Conservation (phyloP, 2,329 filamentous ascomycete species). For the Phaeosphaeria sp. region DNA sequence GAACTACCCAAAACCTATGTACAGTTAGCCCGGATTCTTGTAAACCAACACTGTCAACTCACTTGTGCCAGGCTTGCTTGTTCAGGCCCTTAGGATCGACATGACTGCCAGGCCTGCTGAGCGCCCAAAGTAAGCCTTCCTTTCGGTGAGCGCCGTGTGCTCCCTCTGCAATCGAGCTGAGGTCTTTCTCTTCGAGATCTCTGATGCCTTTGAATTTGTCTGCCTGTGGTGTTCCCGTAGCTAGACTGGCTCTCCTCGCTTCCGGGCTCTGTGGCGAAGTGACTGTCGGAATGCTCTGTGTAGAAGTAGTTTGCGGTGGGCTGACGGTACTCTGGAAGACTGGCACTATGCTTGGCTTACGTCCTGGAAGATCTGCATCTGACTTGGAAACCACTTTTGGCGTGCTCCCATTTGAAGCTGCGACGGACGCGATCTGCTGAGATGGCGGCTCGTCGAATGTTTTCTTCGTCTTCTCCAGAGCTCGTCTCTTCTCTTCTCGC, state of each 20-base stretch:
- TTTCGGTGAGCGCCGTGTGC: slow-evolving; percentile 75
- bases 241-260: slow-evolving; percentile 29
- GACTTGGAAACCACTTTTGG: slow-evolving; percentile 29
- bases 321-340: slow-evolving; percentile 44
- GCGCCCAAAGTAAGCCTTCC: slow-evolving; percentile 92
- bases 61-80: slow-evolving; percentile 99
- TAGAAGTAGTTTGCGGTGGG: slow-evolving; percentile 34
- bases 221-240: slow-evolving; percentile 45
- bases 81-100: slow-evolving; percentile 95
- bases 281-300: slow-evolving; percentile 32
- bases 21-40: slow-evolving; percentile 32
- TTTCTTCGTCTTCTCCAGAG: slow-evolving; percentile 84
- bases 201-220: slow-evolving; percentile 88
- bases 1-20: slow-evolving; percentile 91
- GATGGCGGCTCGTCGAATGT: slow-evolving; percentile 42
- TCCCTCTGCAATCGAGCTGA: slow-evolving; percentile 53
- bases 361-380: slow-evolving; percentile 35
- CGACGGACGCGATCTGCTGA: slow-evolving; percentile 27
- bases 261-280: slow-evolving; percentile 40
- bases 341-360: slow-evolving; percentile 42
- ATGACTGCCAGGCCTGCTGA: slow-evolving; percentile 91
- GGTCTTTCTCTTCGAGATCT: slow-evolving; percentile 85
- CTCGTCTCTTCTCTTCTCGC: slow-evolving; percentile 89
- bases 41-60: slow-evolving; percentile 49
- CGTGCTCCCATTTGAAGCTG: slow-evolving; percentile 31